Conservation (phyloP, 2,329 filamentous ascomycete genomes). For the Elsinoe ampelina region DNA sequence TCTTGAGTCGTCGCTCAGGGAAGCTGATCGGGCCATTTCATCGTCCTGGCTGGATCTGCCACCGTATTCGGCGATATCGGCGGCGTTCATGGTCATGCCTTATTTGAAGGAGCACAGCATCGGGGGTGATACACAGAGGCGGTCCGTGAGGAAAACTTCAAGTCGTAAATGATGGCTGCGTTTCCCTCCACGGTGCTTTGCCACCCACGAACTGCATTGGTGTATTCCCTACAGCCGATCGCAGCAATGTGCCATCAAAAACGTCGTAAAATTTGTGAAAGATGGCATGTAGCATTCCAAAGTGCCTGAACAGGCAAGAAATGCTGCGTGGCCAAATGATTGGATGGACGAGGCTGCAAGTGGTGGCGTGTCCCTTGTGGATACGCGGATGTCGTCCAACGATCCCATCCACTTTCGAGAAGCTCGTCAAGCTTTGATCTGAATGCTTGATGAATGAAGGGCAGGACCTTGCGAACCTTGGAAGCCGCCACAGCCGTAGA, state of each 20-base stretch:
- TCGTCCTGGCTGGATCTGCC: neutral
- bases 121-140: too few species aligned
- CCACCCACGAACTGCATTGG: too few species aligned
- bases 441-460: constrained; percentile 4
- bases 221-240: too few species aligned
- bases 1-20: constrained; percentile 5
- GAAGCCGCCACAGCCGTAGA: neutral
- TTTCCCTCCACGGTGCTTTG: too few species aligned
- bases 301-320: neutral
- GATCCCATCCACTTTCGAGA: neutral
- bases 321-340: constrained; percentile 1
- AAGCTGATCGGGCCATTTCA: neutral
- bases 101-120: neutral
- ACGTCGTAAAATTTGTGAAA: neutral
- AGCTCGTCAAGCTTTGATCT: constrained; percentile 4
- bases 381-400: too few species aligned
- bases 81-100: neutral
- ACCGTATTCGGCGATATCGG: neutral
- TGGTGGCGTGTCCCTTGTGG: neutral
- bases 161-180: neutral
- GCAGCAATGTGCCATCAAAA: neutral
- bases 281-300: neutral
- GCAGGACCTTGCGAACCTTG: neutral
- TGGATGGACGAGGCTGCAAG: constrained; percentile 3
- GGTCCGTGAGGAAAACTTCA: neutral